Base-by-base conservation (phyloP, 768 basidiomycete species). In the Multifurca ochricompacta region DNA sequence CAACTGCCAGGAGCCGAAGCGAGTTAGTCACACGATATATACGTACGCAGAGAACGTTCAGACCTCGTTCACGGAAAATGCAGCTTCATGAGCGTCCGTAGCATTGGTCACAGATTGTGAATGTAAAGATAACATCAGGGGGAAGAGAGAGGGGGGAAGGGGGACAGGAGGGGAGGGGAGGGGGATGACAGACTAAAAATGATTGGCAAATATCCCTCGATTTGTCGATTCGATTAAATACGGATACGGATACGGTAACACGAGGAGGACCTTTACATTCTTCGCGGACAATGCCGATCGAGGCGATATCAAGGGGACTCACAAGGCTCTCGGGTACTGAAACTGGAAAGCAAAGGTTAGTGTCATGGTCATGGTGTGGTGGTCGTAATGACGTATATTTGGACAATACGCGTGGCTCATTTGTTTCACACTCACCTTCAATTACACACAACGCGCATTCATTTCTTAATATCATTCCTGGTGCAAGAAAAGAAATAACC, bases 1-100 rank as follows among this genome's bases (percentile, higher is more conserved):
- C 31, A 80, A 63, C 82, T 85, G 57, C n/a, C 41, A 21, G 23
- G 23, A 34, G 27, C 19, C 25, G 36, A 43, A 37, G 37, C 27
- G 16, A 54, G 47, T 48, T 10, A 47, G 49, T 48, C 48, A 60
- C 50, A 53, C 40, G 45, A 56, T 40, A 18, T 40, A 42, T 16
- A 39, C 23, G 39, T 30, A 41, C 18, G 13, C n/a, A 31, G 50
- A 48, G 30, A n/a, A 48, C 23, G 53, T 51, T 53, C 47, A 18
- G 31, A 57, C 50, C 56, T 51, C 45, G 40, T 47, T 57, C 34
- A 57, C 56, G 27, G 19, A 41, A 14, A 52, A 34, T 6, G 40
- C n/a, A 9, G 30, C 45, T 41, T 37, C 25, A 21, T 3, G 50
- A 32, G 7, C 31, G 19, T 41, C 50, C 36, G 44, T 25, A 5